Percentiles rank a stretch among this genome's conserved stretches.
These are phyloP conservation scores for Suillus paluster DNA, from an alignment of 768 basidiomycete species.

Conservation along the genomic window DNA sequence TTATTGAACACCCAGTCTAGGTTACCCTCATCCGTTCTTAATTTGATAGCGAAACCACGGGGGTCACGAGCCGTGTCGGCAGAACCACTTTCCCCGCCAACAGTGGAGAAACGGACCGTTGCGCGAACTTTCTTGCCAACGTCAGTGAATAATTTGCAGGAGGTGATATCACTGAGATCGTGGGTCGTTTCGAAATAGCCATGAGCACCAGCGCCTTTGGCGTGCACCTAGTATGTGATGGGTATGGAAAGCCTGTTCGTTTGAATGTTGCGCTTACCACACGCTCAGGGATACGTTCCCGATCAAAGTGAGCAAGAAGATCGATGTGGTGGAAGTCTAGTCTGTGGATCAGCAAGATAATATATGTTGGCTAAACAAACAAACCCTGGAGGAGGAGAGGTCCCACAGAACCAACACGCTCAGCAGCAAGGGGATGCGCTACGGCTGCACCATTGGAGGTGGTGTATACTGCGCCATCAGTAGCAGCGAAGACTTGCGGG, in stretches of 20 bases:
- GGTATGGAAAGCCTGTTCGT: conserved; percentile 17
- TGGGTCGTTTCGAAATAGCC: conserved; percentile 93
- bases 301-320: conserved; percentile 89
- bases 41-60: conserved; percentile 89
- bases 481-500: conserved; percentile 54
- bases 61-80: conserved; percentile 94
- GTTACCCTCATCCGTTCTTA: conserved; percentile 91
- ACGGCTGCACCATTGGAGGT: conserved; percentile 85
- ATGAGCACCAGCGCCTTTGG: conserved; percentile 92
- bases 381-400: conserved; percentile 89
- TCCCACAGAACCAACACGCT: conserved; percentile 74
- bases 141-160: conserved; percentile 65
- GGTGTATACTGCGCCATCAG: conserved; percentile 74
- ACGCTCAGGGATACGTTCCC: conserved; percentile 96
- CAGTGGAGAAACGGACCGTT: conserved; percentile 92
- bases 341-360: conserved; percentile 19
- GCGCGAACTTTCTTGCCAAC: conserved; percentile 70
- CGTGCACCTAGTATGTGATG: conserved; percentile 68
- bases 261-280: conserved; percentile 54
- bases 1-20: conserved; percentile 94
- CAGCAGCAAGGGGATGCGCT: conserved; percentile 74
- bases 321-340: conserved; percentile 90
- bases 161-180: conserved; percentile 81
- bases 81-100: conserved; percentile 86
- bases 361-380: conserved; percentile 19